Conservation (phyloP, 169 alveolate species). For the Ichthyophthirius multifiliis region DNA sequence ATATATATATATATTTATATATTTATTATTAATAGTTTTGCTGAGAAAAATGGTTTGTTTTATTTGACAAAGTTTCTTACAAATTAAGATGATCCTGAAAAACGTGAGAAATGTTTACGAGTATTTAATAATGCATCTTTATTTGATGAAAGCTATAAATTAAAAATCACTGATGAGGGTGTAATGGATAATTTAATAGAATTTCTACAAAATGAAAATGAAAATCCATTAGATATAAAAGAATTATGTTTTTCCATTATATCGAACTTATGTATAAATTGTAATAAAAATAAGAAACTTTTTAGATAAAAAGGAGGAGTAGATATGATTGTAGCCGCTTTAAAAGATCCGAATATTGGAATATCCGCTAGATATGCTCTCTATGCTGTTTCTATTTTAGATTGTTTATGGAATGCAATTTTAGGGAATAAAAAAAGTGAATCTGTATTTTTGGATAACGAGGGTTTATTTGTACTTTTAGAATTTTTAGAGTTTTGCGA, state of each 20-base stretch:
- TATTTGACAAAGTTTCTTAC: conserved; percentile 66
- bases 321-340: conserved; percentile 68
- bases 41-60: conserved; percentile 65
- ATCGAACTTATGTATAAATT: conserved; percentile 69
- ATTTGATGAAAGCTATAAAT: conserved; percentile 58
- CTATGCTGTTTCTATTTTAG: conserved; percentile 72
- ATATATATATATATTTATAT: not conserved
- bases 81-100: conserved; percentile 65
- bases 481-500: conserved; percentile 76
- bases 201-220: conserved; percentile 62
- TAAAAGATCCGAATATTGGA: conserved; percentile 63
- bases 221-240: conserved; percentile 68
- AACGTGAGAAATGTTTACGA: conserved; percentile 63
- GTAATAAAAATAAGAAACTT: conserved; percentile 68
- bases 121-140: conserved; percentile 66
- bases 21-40: conserved; percentile 36
- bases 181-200: conserved; percentile 74
- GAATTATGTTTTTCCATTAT: conserved; percentile 74
- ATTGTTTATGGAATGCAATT: conserved; percentile 75
- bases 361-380: conserved; percentile 69
- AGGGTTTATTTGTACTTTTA: conserved; percentile 70
- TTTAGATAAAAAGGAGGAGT: conserved; percentile 83
- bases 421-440: conserved; percentile 76
- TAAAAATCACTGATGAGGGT: conserved; percentile 71
- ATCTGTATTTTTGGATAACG: conserved; percentile 75